phyloP scores from a whole-genome alignment of 2,329 filamentous ascomycete species.

The Fusarium dlaminii region DNA sequence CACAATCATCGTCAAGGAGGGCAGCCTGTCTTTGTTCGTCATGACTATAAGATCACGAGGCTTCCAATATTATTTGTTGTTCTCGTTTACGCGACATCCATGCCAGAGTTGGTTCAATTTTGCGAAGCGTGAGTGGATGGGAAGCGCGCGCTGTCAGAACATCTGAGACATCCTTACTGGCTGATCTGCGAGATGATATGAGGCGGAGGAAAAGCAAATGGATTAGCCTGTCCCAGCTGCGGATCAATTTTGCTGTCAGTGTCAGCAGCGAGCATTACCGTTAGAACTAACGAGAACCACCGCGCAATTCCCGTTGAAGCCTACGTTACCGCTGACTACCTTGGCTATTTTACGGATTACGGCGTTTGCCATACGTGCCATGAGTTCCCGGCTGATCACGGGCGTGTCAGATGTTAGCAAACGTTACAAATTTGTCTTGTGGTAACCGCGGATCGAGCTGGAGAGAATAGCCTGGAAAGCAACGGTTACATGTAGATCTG shows the following conservation, averaged over 20 bases:
- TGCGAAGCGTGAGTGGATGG: constrained; percentile 1
- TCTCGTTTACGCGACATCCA: constrained; percentile 1
- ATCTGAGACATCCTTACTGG: constrained; percentile 31
- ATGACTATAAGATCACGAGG: neutral
- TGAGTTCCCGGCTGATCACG: constrained; percentile 9
- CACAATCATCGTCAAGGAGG: neutral
- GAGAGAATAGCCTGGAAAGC: neutral
- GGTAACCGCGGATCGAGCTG: constrained; percentile 2
- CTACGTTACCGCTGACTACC: neutral
- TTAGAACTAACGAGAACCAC: constrained; percentile 1
- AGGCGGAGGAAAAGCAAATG: constrained; percentile 5
- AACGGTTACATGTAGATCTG: constrained; percentile 19
- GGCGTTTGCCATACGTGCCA: constrained; percentile 22
- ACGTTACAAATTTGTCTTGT: neutral
- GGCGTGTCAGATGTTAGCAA: neutral
- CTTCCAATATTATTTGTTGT: neutral
- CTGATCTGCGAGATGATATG: constrained; percentile 27
- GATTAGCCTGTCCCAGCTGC: constrained; percentile 10
- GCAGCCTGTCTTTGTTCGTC: neutral
- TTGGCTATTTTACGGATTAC: neutral
- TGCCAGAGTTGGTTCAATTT: constrained; percentile 3
- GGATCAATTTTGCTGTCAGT: constrained; percentile 15
- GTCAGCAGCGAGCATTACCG: neutral
- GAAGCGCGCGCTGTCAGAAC: constrained; percentile 14
- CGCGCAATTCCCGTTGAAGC: constrained; percentile 12